Conservation (phyloP, 768 basidiomycete species). For the Xanthoconium stramineum region DNA sequence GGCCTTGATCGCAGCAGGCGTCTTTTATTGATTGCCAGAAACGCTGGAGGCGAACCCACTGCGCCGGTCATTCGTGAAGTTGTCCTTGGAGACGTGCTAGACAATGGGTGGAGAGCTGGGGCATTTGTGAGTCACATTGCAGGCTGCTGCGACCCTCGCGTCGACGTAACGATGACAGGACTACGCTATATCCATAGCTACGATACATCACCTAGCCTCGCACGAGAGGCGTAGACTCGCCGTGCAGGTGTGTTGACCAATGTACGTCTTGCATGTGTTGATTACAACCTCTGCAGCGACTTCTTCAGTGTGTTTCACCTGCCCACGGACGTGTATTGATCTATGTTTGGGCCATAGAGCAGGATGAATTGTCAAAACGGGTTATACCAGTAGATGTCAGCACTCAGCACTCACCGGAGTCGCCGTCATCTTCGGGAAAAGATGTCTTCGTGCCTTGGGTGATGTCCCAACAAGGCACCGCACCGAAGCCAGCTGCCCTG, state of each 20-base stretch:
- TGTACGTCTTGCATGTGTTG: not conserved
- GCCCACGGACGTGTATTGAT: conserved; percentile 77
- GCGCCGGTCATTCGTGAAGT: conserved; percentile 55
- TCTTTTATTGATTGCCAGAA: conserved; percentile 69
- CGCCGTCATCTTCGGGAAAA: conserved; percentile 41
- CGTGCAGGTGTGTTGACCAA: conserved; percentile 54
- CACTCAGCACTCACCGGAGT: not conserved
- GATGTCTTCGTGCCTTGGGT: conserved; percentile 95
- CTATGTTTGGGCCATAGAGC: conserved; percentile 97
- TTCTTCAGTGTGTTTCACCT: conserved; percentile 64
- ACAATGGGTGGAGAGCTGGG: conserved; percentile 68
- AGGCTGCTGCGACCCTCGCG: not conserved
- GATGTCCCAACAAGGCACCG: conserved; percentile 37
- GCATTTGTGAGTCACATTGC: conserved; percentile 61
- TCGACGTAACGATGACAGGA: conserved; percentile 52
- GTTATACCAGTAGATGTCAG: conserved; percentile 40
- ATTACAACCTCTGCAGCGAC: conserved; percentile 39
- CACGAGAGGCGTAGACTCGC: conserved; percentile 65
- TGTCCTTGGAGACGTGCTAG: conserved; percentile 76
- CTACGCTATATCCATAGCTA: conserved; percentile 95
- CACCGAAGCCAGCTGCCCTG: conserved; percentile 11
- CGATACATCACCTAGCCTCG: conserved; percentile 93
- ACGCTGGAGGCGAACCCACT: conserved; percentile 44
- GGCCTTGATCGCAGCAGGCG: conserved; percentile 83
- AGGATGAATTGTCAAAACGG: conserved; percentile 82